Percentiles rank a stretch among this genome's conserved stretches.
phyloP scores from a whole-genome alignment of 768 basidiomycete species.

The Udeniomyces megalosporus region DNA sequence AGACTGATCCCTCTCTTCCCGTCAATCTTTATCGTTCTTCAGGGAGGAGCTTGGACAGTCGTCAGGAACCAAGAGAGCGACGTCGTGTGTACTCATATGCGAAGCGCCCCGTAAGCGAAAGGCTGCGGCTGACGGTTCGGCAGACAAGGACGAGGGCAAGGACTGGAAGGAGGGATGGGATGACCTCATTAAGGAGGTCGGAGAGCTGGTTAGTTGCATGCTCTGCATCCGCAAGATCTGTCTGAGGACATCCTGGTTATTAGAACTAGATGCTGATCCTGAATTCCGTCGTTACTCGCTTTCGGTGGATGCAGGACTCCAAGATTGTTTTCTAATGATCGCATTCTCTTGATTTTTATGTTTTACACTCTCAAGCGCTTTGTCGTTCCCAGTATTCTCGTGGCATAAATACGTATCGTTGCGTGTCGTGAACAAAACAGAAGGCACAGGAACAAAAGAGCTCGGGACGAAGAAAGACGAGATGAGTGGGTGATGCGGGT shows the following conservation, averaged over 20 bases:
- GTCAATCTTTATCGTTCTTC: conserved; percentile 33
- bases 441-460: too few relatives aligned
- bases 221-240: not conserved
- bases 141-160: conserved; percentile 45
- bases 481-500: too few relatives aligned
- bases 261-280: not conserved
- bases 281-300: not conserved
- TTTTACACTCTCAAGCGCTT: too few relatives aligned
- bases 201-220: conserved; percentile 38
- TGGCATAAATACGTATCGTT: too few relatives aligned
- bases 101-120: conserved; percentile 47
- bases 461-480: too few relatives aligned
- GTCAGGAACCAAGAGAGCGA: conserved; percentile 92
- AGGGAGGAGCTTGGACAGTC: conserved; percentile 94
- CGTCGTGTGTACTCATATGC: conserved; percentile 91
- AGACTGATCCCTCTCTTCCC: conserved; percentile 27
- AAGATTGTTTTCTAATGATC: conserved; percentile 1
- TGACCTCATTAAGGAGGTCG: conserved; percentile 71
- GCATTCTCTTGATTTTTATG: too few relatives aligned
- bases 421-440: too few relatives aligned
- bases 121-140: conserved; percentile 36
- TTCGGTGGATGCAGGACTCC: not conserved
- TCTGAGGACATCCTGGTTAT: not conserved
- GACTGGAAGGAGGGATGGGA: conserved; percentile 77
- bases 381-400: too few relatives aligned